These are phyloP conservation scores for Psilocybe azurescens DNA, from an alignment of 768 basidiomycete species.

Conservation along the genomic window DNA sequence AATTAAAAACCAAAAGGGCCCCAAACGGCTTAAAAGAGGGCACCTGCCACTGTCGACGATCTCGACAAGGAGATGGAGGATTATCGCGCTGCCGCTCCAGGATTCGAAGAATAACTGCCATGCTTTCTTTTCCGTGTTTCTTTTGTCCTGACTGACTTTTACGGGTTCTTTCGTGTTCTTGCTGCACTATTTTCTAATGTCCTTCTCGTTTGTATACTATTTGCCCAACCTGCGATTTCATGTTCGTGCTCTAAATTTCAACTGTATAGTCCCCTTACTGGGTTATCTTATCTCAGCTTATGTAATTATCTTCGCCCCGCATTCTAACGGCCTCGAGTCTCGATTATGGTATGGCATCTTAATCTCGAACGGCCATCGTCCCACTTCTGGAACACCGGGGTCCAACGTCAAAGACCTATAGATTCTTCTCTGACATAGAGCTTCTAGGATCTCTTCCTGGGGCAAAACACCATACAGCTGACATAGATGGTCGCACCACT, in stretches of 20 bases:
- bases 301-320: conserved; percentile 9
- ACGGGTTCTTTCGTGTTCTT: not conserved
- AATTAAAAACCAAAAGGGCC: conserved; percentile 70
- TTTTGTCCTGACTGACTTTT: conserved; percentile 4
- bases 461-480: too few species aligned
- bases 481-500: conserved; percentile 86
- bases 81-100: conserved; percentile 56
- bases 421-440: not conserved
- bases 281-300: conserved; percentile 11
- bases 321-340: not conserved
- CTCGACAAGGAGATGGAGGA: conserved; percentile 85
- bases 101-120: conserved; percentile 10
- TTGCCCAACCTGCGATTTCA: not conserved
- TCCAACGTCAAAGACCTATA: not conserved
- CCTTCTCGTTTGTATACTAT: conserved; percentile 1
- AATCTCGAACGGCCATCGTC: conserved; percentile 4
- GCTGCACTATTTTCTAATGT: conserved; percentile 3
- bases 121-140: not conserved
- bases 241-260: not conserved
- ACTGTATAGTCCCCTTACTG: not conserved
- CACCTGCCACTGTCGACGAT: conserved; percentile 51
- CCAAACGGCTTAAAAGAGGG: conserved; percentile 70
- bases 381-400: not conserved
- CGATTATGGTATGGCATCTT: not conserved
- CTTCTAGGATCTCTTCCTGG: not conserved